Evolutionary conservation across 805 yeast genomes (phyloP), one percentile per base, ranked within the genome.

Genomic region (Saccharomycopsis sp.): DNA sequence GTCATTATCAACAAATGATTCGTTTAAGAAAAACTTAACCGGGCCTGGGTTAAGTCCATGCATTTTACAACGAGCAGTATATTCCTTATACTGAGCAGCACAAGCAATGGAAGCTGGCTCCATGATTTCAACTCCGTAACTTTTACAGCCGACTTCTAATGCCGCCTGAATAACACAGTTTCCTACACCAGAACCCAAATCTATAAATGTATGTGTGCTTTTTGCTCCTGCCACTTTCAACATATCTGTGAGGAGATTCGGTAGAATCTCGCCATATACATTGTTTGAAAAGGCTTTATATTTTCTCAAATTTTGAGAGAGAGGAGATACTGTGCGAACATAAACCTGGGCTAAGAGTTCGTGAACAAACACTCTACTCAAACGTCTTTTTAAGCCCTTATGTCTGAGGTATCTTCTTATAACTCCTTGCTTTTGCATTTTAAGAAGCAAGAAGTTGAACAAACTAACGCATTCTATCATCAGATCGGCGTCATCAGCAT

Each of bases 111-210:
- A 86, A 0, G 97, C 96, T 64, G 85, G 85, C 17, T 79, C 80
- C 96, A 91, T 91, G 53, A 92, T 80, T 68, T 92, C 97, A 70
- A 93, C 89, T 0, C 97, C 97, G 66, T 88, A 89, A 69, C 96
- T 85, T 56, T 77, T 77, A 61, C 91, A 87, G 1, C 97, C 96
- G 68, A 81, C 83, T 66, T 91, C 96, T 41, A 92, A 70, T 0
- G 97, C 90, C 0, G 97, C 96, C 69, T 91, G 97, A 49, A 91
- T 78, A 0, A 87, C 86, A 59, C 97, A 89, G 68, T 92, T 92
- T 0, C 97, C 97, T 15, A 92, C 97, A 15, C 97, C 97, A 0
- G 96, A 89, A 0, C 97, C 97, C 23, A 92, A 75, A 71, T 92
- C 97, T 62, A 92, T 83, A 66, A 90, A 91, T n/a, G 75, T 79